A percentile compares a stretch with the other conserved stretches of the same genome.
Conservation (phyloP, 2,329 filamentous ascomycete genomes). For the Ophiostoma piceae region DNA sequence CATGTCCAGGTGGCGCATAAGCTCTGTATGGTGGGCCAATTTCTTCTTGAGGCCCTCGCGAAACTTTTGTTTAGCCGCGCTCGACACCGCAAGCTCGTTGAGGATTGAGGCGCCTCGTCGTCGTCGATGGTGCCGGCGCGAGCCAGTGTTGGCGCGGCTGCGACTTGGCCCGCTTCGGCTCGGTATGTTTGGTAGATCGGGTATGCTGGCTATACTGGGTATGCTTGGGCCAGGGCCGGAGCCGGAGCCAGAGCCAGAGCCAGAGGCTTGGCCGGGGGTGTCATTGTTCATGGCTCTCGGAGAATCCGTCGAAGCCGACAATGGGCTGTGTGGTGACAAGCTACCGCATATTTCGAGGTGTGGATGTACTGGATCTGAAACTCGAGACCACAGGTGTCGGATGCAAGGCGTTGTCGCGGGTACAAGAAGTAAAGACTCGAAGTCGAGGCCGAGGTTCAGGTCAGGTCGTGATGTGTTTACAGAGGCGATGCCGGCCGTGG, state of each 20-base stretch:
- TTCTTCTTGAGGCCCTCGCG: conserved; percentile 47
- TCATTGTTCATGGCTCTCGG: conserved; percentile 21
- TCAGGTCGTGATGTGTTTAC: background rate
- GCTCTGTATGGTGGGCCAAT: conserved; percentile 54
- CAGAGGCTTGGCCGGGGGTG: conserved; percentile 10
- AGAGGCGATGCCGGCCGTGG: background rate
- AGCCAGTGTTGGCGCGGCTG: conserved; percentile 18
- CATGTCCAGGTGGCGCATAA: conserved; percentile 58
- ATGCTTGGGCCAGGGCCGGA: conserved; percentile 16
- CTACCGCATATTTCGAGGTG: conserved; percentile 23
- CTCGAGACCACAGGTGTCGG: conserved; percentile 2
- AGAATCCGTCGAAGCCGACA: conserved; percentile 6
- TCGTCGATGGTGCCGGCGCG: conserved; percentile 10
- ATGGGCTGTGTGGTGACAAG: conserved; percentile 12
- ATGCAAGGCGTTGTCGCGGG: background rate
- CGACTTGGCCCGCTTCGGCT: conserved; percentile 14
- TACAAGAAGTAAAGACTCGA: background rate
- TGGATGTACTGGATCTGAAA: conserved; percentile 4
- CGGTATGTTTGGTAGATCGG: background rate
- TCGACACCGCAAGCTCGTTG: conserved; percentile 19
- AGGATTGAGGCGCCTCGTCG: conserved; percentile 11
- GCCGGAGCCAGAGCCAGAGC: conserved; percentile 17
- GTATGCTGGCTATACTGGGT: conserved; percentile 16
- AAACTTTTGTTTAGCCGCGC: conserved; percentile 28
- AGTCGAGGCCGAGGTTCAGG: background rate